Conservation (phyloP, 805 yeast genomes). For the Starmerella potacharoeniae region DNA sequence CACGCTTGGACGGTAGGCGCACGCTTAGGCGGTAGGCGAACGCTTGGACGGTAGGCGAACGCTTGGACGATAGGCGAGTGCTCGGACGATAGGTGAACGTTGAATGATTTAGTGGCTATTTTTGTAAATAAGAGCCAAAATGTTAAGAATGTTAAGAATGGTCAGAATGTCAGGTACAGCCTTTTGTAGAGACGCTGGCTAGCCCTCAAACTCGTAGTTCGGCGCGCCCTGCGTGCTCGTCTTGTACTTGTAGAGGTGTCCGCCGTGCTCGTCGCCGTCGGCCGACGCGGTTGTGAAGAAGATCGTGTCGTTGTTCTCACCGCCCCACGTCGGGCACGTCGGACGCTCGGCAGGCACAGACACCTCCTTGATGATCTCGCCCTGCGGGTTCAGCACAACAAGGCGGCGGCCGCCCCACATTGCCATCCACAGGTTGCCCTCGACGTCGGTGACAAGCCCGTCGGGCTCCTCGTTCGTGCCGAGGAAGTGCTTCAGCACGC, state of each 20-base stretch:
- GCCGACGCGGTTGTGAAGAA: conserved; percentile 26
- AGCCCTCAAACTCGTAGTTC: conserved; percentile 18
- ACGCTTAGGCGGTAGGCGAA: too few relatives aligned
- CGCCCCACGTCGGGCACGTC: conserved; percentile 33
- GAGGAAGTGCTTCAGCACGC: conserved; percentile 18
- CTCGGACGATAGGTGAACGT: too few relatives aligned
- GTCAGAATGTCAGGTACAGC: too few relatives aligned
- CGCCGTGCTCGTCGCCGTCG: conserved; percentile 25
- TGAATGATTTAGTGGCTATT: too few relatives aligned
- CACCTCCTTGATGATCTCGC: conserved; percentile 24
- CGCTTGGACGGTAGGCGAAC: too few relatives aligned
- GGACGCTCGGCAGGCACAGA: conserved; percentile 20
- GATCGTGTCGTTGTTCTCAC: conserved; percentile 24
- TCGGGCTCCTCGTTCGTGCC: conserved; percentile 24
- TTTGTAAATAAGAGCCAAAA: too few relatives aligned
- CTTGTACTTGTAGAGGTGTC: conserved; percentile 27
- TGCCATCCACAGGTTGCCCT: conserved; percentile 26
- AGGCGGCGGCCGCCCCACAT: conserved; percentile 23
- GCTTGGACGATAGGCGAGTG: too few relatives aligned
- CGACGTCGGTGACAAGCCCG: conserved; percentile 23
- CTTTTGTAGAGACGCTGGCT: background rate
- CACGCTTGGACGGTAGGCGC: too few relatives aligned
- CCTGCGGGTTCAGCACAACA: conserved; percentile 23
- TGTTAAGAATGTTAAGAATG: too few relatives aligned
- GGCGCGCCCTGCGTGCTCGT: conserved; percentile 25